Percentiles rank a stretch among this genome's conserved stretches.
Evolutionary conservation across 805 yeast species (phyloP).

Genomic region (Naumovozyma castellii): DNA sequence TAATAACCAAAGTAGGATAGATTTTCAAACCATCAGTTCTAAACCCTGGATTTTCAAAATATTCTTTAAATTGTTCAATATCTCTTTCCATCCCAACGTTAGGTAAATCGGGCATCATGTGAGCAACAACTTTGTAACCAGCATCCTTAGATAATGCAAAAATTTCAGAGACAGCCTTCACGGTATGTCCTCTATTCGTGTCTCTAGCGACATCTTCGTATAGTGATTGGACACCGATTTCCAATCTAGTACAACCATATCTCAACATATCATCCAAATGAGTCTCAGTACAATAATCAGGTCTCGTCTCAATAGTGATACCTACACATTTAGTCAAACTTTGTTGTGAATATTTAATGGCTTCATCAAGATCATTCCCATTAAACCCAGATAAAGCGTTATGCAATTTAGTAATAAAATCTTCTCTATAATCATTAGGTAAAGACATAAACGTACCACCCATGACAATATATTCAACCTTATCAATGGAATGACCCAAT

Average conservation of each 20-base stretch:
- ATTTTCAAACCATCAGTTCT: slow-evolving; percentile 94
- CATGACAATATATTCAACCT: slow-evolving; percentile 96
- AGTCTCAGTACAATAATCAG: slow-evolving; percentile 94
- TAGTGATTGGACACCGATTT: slow-evolving; percentile 93
- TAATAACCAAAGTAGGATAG: slow-evolving; percentile 90
- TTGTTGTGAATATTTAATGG: slow-evolving; percentile 83
- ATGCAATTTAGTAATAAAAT: slow-evolving; percentile 79
- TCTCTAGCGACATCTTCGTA: slow-evolving; percentile 98
- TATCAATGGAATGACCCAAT: slow-evolving; percentile 92
- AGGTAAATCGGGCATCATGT: slow-evolving; percentile 99
- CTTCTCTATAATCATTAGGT: slow-evolving; percentile 82
- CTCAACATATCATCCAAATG: slow-evolving; percentile 92
- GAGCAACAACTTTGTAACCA: slow-evolving; percentile 94
- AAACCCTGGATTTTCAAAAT: slow-evolving; percentile 93
- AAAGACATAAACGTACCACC: slow-evolving; percentile 98
- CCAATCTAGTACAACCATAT: slow-evolving; percentile 94
- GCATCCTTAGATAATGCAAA: slow-evolving; percentile 96
- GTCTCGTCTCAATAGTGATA: slow-evolving; percentile 95
- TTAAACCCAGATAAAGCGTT: slow-evolving; percentile 91
- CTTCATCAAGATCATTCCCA: slow-evolving; percentile 82
- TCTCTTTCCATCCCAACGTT: slow-evolving; percentile 98
- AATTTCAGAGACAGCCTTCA: slow-evolving; percentile 89
- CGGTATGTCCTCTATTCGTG: slow-evolving; percentile 97
- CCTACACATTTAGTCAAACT: slow-evolving; percentile 96
- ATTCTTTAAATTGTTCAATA: slow-evolving; percentile 88